phyloP scores from a whole-genome alignment of 129 eudicot species.

The Rutidosis leptorrhynchoides region DNA sequence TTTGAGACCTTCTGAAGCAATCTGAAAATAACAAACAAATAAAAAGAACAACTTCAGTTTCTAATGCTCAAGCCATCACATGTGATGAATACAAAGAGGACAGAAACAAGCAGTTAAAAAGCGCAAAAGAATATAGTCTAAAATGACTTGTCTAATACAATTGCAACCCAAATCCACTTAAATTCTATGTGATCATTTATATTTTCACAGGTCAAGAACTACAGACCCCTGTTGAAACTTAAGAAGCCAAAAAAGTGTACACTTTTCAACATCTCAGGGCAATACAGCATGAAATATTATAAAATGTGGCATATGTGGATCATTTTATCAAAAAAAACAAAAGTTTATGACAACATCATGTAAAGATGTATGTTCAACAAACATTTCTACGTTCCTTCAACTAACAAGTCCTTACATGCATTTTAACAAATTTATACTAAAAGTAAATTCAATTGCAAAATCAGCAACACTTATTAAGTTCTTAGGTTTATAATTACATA shows the following conservation, averaged over 20 bases:
- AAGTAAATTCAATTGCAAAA: background rate
- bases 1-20: conserved; percentile 86
- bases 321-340: no score
- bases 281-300: background rate
- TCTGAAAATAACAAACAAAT: conserved; percentile 32
- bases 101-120: background rate
- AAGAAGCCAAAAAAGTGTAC: background rate
- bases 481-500: background rate
- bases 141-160: background rate
- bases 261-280: background rate
- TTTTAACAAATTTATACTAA: background rate
- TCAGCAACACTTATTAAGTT: background rate
- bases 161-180: background rate
- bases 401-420: no score
- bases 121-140: background rate
- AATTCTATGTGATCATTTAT: background rate
- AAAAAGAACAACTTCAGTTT: background rate
- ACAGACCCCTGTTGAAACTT: background rate
- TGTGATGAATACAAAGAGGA: background rate
- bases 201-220: no score
- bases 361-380: background rate
- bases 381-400: background rate
- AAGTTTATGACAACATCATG: background rate
- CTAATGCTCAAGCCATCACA: background rate
- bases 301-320: background rate